These are phyloP conservation scores for Lachnellula occidentalis DNA, from an alignment of 2,329 filamentous ascomycete genomes.

Conservation along the genomic window DNA sequence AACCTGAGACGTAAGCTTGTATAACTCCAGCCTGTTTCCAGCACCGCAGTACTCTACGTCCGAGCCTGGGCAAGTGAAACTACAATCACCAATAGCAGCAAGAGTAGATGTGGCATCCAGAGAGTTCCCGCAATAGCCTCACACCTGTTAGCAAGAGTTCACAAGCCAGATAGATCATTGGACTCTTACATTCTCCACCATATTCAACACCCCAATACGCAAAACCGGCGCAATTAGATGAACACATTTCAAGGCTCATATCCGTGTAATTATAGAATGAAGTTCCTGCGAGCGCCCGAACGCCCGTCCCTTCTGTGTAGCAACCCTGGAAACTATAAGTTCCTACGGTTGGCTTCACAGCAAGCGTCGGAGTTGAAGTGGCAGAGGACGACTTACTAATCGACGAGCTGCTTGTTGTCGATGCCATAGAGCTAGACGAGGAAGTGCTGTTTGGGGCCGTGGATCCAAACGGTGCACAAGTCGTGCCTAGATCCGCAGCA, in stretches of 20 bases:
- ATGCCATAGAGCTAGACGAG: neutral
- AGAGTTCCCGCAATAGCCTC: constrained; percentile 29
- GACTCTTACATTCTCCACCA: constrained; percentile 30
- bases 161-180: too few relatives aligned
- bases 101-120: constrained; percentile 12
- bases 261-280: constrained; percentile 19
- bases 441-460: constrained; percentile 3
- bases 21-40: constrained; percentile 24
- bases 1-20: constrained; percentile 29
- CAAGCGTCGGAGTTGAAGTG: constrained; percentile 19
- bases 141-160: constrained; percentile 18
- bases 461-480: constrained; percentile 37
- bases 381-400: constrained; percentile 6
- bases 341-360: constrained; percentile 18
- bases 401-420: constrained; percentile 2
- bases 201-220: constrained; percentile 37
- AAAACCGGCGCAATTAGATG: constrained; percentile 27
- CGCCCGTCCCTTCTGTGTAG: constrained; percentile 17
- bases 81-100: constrained; percentile 19
- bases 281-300: constrained; percentile 16
- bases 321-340: constrained; percentile 22
- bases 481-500: constrained; percentile 39
- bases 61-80: constrained; percentile 26
- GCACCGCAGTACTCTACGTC: constrained; percentile 31
- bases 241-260: constrained; percentile 32